A percentile compares a stretch with the other conserved stretches of the same genome.
Conservation (phyloP, 139 green algal genomes). For the Chlorella sorokiniana region DNA sequence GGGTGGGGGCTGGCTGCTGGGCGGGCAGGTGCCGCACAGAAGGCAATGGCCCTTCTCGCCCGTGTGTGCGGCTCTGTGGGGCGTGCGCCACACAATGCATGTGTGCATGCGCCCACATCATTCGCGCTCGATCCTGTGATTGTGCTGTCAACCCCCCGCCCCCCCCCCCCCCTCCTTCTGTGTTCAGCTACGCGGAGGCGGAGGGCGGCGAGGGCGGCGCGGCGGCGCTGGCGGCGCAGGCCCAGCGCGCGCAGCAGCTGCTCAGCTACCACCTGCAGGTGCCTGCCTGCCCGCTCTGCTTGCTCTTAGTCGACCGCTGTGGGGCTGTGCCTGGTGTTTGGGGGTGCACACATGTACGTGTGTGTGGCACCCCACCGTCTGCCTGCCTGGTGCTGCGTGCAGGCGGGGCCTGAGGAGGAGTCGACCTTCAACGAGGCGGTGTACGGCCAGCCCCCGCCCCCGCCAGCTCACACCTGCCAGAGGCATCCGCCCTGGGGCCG, state of each 20-base stretch:
- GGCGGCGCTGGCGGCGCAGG: constrained; percentile 26
- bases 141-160: background rate
- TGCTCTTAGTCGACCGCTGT: too few species aligned
- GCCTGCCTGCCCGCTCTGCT: background rate
- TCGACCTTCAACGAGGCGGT: constrained; percentile 32
- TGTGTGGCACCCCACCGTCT: background rate
- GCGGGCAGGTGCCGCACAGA: too few species aligned
- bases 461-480: background rate
- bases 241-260: constrained; percentile 33
- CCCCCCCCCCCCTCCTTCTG: background rate
- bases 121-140: background rate
- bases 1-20: too few species aligned
- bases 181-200: background rate
- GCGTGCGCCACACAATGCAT: too few species aligned
- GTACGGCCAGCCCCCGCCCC: constrained; percentile 24
- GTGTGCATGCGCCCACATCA: too few species aligned
- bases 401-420: constrained; percentile 19
- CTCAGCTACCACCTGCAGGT: constrained; percentile 26
- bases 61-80: too few species aligned
- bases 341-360: too few species aligned
- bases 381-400: background rate
- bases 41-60: background rate
- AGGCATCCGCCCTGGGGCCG: background rate
- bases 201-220: constrained; percentile 1
- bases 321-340: too few species aligned